Base-by-base conservation (phyloP, 2,329 filamentous ascomycete species). In the Paraphaeosphaeria sporulosa region DNA sequence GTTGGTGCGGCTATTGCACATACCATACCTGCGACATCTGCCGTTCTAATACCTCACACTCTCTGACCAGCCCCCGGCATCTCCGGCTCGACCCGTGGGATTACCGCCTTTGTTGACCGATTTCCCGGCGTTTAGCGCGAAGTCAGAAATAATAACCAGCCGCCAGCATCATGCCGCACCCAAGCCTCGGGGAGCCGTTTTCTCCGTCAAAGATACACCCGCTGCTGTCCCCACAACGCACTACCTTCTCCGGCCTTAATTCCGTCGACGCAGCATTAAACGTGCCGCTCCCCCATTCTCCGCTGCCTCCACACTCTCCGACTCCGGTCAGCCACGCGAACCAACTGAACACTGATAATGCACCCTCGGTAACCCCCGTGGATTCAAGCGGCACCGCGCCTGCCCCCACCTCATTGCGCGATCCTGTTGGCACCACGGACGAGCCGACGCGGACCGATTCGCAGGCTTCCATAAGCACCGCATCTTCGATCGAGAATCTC, bases 401-500 rank as follows among this genome's bases (percentile, higher is more conserved):
- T 61, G 63, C 67, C 55, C 55, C 25, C 19, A 12, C 56, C 34
- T 49, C 54, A 8, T 43, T 48, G 27, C 44, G 48, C 9, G 57
- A 62, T 46, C 30, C 55, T 42, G 38, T 30, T 55, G 61, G 64
- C 62, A 60, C 60, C 56, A 56, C 72, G 65, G 74, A 75, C 74
- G 71, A 74, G 48, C 54, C 63, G 30, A 53, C 55, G 55, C 71
- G 64, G 64, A 63, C 68, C 49, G 62, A 66, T 44, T 53, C 58
- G 48, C 62, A 65, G 50, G 60, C 64, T 49, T 49, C 62, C 25
- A 64, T 75, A 57, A 75, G 71, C 64, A 71, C 64, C 49, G 70
- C 71, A 9, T 74, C 75, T 13, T 75, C 74, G 17, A 75, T 76
- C 50, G 74, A 77, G 58, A 76, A 75, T 52, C 72, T 78, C 34